Evolutionary conservation across 768 basidiomycete genomes (phyloP).

Genomic region (Trametes sanguinea): DNA sequence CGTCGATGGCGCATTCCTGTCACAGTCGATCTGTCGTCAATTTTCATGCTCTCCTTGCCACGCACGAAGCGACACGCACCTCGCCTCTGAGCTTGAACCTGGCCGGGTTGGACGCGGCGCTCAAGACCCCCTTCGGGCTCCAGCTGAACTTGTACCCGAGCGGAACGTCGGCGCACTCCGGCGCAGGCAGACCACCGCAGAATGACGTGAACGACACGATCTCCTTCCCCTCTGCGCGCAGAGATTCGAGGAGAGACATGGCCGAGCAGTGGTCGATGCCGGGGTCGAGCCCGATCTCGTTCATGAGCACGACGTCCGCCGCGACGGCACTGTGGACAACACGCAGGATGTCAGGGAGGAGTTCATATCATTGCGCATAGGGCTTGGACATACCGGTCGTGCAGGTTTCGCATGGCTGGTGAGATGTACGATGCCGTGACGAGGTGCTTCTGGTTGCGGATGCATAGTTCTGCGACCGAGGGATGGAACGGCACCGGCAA

Average conservation of each 20-base stretch:
- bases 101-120: conserved; percentile 76
- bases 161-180: conserved; percentile 63
- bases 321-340: conserved; percentile 50
- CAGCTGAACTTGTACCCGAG: conserved; percentile 94
- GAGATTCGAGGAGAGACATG: conserved; percentile 59
- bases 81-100: conserved; percentile 57
- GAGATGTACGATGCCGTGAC: conserved; percentile 93
- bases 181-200: conserved; percentile 90
- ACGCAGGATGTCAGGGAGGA: neutral
- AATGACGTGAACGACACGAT: conserved; percentile 82
- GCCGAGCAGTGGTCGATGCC: conserved; percentile 91
- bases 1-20: conserved; percentile 52
- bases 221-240: conserved; percentile 52
- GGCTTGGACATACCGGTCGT: conserved; percentile 50
- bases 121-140: conserved; percentile 86
- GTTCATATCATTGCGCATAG: neutral
- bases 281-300: conserved; percentile 89
- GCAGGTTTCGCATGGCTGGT: conserved; percentile 66
- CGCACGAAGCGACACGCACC: conserved; percentile 41
- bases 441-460: conserved; percentile 68
- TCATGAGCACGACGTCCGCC: conserved; percentile 72
- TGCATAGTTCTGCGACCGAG: conserved; percentile 69
- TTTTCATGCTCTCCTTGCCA: neutral
- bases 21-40: neutral
- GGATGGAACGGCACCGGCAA: conserved; percentile 79